phyloP scores from a whole-genome alignment of 192 early-diverging fungal genomes.

The Gaertneriomyces sp. region DNA sequence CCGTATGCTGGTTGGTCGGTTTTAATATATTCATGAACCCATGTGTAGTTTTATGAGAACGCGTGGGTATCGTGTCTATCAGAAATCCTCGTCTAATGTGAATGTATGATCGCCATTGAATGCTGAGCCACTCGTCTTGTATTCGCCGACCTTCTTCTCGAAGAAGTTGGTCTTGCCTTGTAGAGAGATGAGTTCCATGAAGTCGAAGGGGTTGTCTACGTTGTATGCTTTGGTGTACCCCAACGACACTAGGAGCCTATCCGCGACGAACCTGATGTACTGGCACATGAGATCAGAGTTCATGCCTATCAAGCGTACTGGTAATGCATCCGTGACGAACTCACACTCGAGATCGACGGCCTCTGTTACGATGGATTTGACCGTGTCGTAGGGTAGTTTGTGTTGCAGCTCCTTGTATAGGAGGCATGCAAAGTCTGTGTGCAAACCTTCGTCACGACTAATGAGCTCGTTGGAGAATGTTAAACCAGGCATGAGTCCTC shows the following conservation, averaged over 20 bases:
- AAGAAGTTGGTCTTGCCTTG: conserved; percentile 99
- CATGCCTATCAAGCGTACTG: conserved; percentile 90
- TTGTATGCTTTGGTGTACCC: conserved; percentile 81
- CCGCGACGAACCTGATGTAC: conserved; percentile 98
- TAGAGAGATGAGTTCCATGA: conserved; percentile 96
- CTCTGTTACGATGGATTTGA: conserved; percentile 70
- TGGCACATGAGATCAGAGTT: conserved; percentile 86
- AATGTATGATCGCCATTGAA: background rate
- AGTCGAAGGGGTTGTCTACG: conserved; percentile 89
- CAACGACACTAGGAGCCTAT: conserved; percentile 84
- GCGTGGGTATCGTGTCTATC: too few species aligned
- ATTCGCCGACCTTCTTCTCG: conserved; percentile 94
- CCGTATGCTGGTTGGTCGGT: too few species aligned
- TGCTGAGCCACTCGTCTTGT: conserved; percentile 84
- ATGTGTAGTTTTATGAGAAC: too few species aligned
- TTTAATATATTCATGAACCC: too few species aligned
- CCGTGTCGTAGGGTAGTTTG: conserved; percentile 61
- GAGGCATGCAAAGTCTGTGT: conserved; percentile 94
- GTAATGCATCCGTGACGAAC: conserved; percentile 88
- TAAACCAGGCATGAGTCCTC: conserved; percentile 92
- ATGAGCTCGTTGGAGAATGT: conserved; percentile 97
- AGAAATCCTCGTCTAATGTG: conserved; percentile 26
- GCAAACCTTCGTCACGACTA: conserved; percentile 92
- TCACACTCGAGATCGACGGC: conserved; percentile 95
- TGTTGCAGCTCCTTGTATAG: conserved; percentile 76